phyloP scores from a whole-genome alignment of 2,329 filamentous ascomycete genomes.

The Magnaporthales sp. region DNA sequence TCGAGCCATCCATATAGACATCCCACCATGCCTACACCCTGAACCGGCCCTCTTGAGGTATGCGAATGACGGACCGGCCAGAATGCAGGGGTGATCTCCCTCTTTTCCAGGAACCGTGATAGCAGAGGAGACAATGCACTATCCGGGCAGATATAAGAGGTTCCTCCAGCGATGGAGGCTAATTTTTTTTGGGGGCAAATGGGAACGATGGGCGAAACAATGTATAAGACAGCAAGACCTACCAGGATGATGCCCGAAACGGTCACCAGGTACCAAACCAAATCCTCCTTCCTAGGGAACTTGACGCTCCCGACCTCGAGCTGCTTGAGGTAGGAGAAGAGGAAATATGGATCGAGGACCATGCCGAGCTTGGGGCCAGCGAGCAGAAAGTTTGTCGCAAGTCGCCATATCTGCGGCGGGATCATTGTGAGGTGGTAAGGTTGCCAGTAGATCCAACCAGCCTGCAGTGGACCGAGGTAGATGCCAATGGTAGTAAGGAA shows the following conservation, averaged over 20 bases:
- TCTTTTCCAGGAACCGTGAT: constrained; percentile 79
- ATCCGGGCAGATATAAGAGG: constrained; percentile 72
- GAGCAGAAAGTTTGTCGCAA: constrained; percentile 33
- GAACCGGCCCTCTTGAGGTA: constrained; percentile 47
- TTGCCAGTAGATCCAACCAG: constrained; percentile 45
- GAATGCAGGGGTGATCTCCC: constrained; percentile 69
- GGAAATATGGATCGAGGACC: constrained; percentile 66
- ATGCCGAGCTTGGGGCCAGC: constrained; percentile 36
- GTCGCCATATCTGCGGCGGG: constrained; percentile 36
- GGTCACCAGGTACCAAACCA: constrained; percentile 73
- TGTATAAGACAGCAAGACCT: constrained; percentile 38
- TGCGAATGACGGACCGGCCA: constrained; percentile 58
- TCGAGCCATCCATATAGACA: constrained; percentile 61
- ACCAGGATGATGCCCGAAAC: constrained; percentile 66
- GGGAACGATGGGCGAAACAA: constrained; percentile 11
- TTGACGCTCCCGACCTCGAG: constrained; percentile 65
- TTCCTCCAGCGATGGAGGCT: constrained; percentile 11
- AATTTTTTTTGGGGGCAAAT: constrained; percentile 35
- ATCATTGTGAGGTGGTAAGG: constrained; percentile 43
- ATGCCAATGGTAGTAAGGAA: constrained; percentile 54
- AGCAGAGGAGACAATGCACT: constrained; percentile 55
- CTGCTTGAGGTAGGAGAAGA: constrained; percentile 69
- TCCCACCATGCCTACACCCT: constrained; percentile 70
- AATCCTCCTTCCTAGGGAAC: constrained; percentile 67
- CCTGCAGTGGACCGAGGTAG: constrained; percentile 46